Evolutionary conservation across 805 yeast genomes (phyloP).

Genomic region (Kazachstania kunashirensis): DNA sequence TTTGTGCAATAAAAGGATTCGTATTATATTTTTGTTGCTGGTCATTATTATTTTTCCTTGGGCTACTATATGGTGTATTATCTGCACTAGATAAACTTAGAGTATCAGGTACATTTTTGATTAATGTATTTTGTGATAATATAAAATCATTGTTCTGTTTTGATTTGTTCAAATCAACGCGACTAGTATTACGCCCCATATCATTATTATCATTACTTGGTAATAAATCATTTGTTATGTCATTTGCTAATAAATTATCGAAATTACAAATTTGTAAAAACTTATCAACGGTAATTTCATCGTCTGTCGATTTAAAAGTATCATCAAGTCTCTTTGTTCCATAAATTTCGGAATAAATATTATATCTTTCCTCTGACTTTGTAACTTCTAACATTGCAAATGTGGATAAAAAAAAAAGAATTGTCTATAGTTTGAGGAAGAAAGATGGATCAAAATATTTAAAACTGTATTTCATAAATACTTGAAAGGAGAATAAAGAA

Average conservation of each 20-base stretch:
- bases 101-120: slow-evolving; percentile 25
- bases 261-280: slow-evolving; percentile 19
- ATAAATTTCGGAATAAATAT: slow-evolving; percentile 21
- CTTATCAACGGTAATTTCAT: slow-evolving; percentile 12
- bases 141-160: background rate
- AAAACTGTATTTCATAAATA: too few relatives aligned
- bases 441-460: too few relatives aligned
- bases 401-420: too few relatives aligned
- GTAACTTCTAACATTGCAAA: background rate
- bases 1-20: too few relatives aligned
- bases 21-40: background rate
- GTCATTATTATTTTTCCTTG: slow-evolving; percentile 10
- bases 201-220: background rate
- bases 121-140: slow-evolving; percentile 15
- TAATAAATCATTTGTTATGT: slow-evolving; percentile 9
- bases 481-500: too few relatives aligned
- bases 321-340: slow-evolving; percentile 22
- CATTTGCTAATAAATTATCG: slow-evolving; percentile 12
- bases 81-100: slow-evolving; percentile 24
- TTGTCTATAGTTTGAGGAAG: too few relatives aligned
- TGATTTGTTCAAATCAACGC: too few relatives aligned
- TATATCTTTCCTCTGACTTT: slow-evolving; percentile 1
- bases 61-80: slow-evolving; percentile 18
- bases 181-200: too few relatives aligned
- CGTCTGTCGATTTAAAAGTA: slow-evolving; percentile 4